These are phyloP conservation scores for Peniophora sp. DNA, from an alignment of 1,284 basidiomycete genomes.

Conservation along the genomic window DNA sequence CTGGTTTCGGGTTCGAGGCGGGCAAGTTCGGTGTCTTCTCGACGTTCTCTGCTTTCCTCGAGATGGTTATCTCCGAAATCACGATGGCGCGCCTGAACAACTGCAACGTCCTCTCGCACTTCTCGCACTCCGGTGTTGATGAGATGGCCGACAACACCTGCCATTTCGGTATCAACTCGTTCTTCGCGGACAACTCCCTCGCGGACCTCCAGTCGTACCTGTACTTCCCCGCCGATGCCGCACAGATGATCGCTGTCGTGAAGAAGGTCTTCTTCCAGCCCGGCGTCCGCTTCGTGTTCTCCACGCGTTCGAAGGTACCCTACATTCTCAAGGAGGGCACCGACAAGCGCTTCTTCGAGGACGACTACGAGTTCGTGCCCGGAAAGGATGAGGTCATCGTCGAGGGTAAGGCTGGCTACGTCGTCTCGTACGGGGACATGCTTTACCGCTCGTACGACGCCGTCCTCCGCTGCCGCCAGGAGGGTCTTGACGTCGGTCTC, in stretches of 20 bases:
- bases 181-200: constrained; percentile 83
- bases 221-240: constrained; percentile 79
- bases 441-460: constrained; percentile 76
- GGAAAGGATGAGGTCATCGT: constrained; percentile 74
- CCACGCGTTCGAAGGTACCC: constrained; percentile 80
- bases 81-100: constrained; percentile 87
- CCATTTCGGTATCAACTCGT: constrained; percentile 75
- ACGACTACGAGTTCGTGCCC: constrained; percentile 69
- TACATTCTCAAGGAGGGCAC: constrained; percentile 77
- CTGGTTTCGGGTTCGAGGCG: constrained; percentile 73
- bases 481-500: constrained; percentile 72
- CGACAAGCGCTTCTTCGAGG: constrained; percentile 56
- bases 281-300: constrained; percentile 78
- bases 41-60: constrained; percentile 82
- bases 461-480: constrained; percentile 59
- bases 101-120: constrained; percentile 80
- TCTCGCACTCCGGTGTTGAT: constrained; percentile 80
- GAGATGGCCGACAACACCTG: constrained; percentile 85
- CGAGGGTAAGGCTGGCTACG: constrained; percentile 67
- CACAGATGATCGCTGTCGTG: constrained; percentile 74
- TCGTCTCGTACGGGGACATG: constrained; percentile 78
- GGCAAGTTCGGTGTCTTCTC: constrained; percentile 78
- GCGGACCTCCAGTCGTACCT: constrained; percentile 69
- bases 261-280: constrained; percentile 73
- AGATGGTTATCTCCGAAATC: constrained; percentile 81